These are phyloP conservation scores for Neoscytalidium dimidiatum DNA, from an alignment of 2,329 filamentous ascomycete species.

Conservation along the genomic window DNA sequence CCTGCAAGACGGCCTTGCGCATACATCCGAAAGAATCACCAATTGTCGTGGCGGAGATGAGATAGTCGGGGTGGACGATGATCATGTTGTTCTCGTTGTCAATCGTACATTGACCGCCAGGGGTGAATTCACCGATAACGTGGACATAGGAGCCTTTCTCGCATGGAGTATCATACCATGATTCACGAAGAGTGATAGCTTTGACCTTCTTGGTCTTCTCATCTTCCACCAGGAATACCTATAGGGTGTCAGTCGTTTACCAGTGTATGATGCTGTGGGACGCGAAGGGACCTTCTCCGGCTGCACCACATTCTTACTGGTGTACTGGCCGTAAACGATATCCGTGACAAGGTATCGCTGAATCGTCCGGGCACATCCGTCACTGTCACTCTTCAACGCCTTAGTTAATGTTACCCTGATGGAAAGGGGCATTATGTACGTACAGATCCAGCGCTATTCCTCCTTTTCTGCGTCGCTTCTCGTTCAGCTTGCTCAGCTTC, in stretches of 20 bases:
- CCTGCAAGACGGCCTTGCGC: slow-evolving; percentile 88
- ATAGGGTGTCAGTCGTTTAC: slow-evolving; percentile 27
- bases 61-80: slow-evolving; percentile 90
- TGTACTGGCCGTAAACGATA: slow-evolving; percentile 70
- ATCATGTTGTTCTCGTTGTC: slow-evolving; percentile 82
- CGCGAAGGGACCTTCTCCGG: slow-evolving; percentile 67
- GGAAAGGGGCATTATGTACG: slow-evolving; percentile 6
- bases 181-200: slow-evolving; percentile 75
- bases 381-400: slow-evolving; percentile 64
- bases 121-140: slow-evolving; percentile 76
- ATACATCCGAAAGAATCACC: slow-evolving; percentile 95
- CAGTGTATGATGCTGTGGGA: background rate
- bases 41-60: slow-evolving; percentile 91
- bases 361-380: slow-evolving; percentile 64
- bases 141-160: slow-evolving; percentile 78
- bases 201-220: slow-evolving; percentile 68
- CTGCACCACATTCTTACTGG: slow-evolving; percentile 60
- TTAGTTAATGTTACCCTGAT: slow-evolving; percentile 57
- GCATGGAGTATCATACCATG: slow-evolving; percentile 82
- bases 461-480: slow-evolving; percentile 68
- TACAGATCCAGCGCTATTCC: slow-evolving; percentile 36
- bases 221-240: slow-evolving; percentile 81
- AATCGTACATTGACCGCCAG: slow-evolving; percentile 72
- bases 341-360: slow-evolving; percentile 83
- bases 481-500: slow-evolving; percentile 66